A percentile compares a stretch with the other conserved stretches of the same genome.
Conservation (phyloP, 352 stramenopile species). For the Globisporangium cystogenes region DNA sequence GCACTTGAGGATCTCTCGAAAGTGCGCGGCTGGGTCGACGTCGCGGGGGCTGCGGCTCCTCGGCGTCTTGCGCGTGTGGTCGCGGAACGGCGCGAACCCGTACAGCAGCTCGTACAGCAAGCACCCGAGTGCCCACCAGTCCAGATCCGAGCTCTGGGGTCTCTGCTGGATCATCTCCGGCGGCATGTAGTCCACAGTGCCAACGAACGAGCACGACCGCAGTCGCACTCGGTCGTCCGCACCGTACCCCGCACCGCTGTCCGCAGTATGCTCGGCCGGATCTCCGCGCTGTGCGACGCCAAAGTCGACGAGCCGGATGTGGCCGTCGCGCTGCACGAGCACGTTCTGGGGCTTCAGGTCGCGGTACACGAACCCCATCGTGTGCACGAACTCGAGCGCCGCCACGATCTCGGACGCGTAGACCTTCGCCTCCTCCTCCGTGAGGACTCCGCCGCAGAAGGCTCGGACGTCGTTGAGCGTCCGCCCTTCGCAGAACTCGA, state of each 20-base stretch:
- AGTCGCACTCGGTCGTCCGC: conserved; percentile 34
- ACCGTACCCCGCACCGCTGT: conserved; percentile 12
- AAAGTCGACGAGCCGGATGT: conserved; percentile 23
- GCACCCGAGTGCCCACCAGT: conserved; percentile 78
- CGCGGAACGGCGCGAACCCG: conserved; percentile 50
- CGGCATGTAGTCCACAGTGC: conserved; percentile 45
- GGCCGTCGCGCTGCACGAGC: conserved; percentile 16
- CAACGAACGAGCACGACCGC: conserved; percentile 39
- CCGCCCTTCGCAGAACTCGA: conserved; percentile 23
- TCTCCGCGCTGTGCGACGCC: conserved; percentile 20
- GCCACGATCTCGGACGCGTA: conserved; percentile 96
- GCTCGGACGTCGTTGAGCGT: conserved; percentile 18
- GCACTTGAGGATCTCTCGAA: conserved; percentile 40
- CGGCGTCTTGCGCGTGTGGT: too few species aligned
- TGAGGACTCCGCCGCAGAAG: conserved; percentile 11
- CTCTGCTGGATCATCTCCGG: conserved; percentile 34
- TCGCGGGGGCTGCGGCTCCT: not conserved
- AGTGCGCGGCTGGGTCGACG: conserved; percentile 30
- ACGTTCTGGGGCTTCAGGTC: conserved; percentile 61
- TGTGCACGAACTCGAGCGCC: conserved; percentile 68
- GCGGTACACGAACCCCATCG: conserved; percentile 12
- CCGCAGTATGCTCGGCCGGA: not conserved
- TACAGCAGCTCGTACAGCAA: conserved; percentile 76
- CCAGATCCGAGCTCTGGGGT: conserved; percentile 31
- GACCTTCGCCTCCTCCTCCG: conserved; percentile 57